These are phyloP conservation scores for Chimonanthus praecox DNA, from an alignment of 164 flowering plant genomes.

Conservation along the genomic window DNA sequence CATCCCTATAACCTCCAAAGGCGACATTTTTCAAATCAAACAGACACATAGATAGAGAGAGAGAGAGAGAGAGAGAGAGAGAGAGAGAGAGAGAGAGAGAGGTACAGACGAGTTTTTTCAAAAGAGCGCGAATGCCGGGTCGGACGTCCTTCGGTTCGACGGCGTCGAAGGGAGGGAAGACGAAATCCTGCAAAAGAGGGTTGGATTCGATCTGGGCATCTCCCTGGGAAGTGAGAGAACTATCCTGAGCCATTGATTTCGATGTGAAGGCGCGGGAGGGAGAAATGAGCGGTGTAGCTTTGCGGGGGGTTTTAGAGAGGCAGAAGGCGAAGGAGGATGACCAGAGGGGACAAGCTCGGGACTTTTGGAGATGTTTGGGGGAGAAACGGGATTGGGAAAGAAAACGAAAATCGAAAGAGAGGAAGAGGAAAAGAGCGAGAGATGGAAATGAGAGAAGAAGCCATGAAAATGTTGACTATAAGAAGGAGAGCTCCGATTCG, in stretches of 20 bases:
- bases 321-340: conserved; percentile 75
- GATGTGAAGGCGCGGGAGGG: background rate
- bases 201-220: conserved; percentile 12
- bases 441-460: conserved; percentile 13
- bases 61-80: background rate
- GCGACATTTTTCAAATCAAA: no score
- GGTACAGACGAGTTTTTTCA: conserved; percentile 46
- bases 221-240: conserved; percentile 10
- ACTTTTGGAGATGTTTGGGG: conserved; percentile 37
- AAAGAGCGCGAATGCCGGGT: conserved; percentile 71
- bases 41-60: no score
- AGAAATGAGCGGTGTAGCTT: background rate
- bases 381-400: conserved; percentile 10
- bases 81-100: background rate
- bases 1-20: no score
- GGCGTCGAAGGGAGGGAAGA: conserved; percentile 79
- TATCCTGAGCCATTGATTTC: conserved; percentile 1
- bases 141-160: conserved; percentile 74
- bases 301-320: conserved; percentile 20
- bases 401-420: background rate
- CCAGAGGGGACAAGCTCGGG: conserved; percentile 73
- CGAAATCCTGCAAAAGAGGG: conserved; percentile 65
- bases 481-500: background rate
- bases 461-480: background rate
- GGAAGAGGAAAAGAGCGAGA: conserved; percentile 27